These are phyloP conservation scores for Colletotrichum melonis DNA, from an alignment of 2,329 filamentous ascomycete genomes.

Conservation along the genomic window DNA sequence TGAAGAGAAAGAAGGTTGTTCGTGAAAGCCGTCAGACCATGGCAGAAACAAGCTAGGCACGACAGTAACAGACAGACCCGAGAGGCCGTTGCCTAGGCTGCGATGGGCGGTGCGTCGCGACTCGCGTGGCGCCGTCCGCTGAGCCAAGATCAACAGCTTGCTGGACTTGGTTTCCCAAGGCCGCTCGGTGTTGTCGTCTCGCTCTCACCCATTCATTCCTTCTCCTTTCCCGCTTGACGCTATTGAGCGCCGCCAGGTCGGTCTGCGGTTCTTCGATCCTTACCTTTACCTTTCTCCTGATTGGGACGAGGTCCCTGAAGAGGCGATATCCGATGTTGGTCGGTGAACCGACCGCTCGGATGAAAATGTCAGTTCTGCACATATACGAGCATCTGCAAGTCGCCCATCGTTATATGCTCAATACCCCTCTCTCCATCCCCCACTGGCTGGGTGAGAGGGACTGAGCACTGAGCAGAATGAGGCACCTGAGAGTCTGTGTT, in stretches of 20 bases:
- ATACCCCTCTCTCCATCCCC: neutral
- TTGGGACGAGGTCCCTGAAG: neutral
- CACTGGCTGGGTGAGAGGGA: neutral
- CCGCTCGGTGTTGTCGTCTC: slow-evolving; percentile 11
- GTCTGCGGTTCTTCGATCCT: neutral
- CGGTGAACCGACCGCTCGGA: slow-evolving; percentile 6
- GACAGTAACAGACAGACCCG: neutral
- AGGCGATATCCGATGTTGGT: slow-evolving; percentile 13
- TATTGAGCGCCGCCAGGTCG: slow-evolving; percentile 26
- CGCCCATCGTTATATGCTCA: neutral
- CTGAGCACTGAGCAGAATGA: neutral
- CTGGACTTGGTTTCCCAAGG: neutral
- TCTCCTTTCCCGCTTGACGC: neutral
- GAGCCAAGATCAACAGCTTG: neutral
- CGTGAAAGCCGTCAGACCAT: neutral
- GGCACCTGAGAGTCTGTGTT: slow-evolving; percentile 2
- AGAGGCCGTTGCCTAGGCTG: slow-evolving; percentile 19
- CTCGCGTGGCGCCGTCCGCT: neutral
- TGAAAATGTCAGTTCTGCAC: slow-evolving; percentile 15
- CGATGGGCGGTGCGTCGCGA: neutral
- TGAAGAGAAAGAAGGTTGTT: neutral
- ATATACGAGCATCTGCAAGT: slow-evolving; percentile 16
- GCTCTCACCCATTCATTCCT: neutral
- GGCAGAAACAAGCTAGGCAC: neutral
- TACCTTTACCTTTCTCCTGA: neutral